Base-by-base conservation (phyloP, 352 stramenopile species). In the Pythium vanterpoolii region DNA sequence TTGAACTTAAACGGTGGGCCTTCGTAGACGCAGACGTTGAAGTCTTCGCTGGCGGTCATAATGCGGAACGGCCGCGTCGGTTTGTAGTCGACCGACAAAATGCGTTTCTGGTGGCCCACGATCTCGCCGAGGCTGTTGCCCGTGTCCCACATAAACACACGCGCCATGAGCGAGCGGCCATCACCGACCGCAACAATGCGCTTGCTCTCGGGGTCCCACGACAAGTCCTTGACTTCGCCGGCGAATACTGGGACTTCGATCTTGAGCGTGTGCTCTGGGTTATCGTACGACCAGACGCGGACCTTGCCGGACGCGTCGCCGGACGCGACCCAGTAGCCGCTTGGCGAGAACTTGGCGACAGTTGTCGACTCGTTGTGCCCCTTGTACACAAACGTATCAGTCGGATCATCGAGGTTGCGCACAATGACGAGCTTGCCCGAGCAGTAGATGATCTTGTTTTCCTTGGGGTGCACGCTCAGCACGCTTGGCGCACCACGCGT, bases 1-100 rank as follows among this genome's bases (percentile, higher is more conserved):
- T 98, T 92, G 65, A 98, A 91, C 72, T 97, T 95, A 77, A 99
- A 99, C 11, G 97, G 97, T 24, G 96, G 96, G 19, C 96, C 96
- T 66, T 96, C 82, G 68, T 94, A 97, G 63, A 99, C 97, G 39
- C 96, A 90, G 13, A 97, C 82, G 50, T 96, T 97, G 18, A 96
- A 96, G 79, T 99, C 97, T 64, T 99, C 96, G 46, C 84, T 95
- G 11, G 83, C 92, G 8, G 93, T 99, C 53, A 97, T 93, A 65
- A 99, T 92, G 39, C 94, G 88, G 74, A 98, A 98, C 21, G 97
- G 96, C 21, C 95, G 83, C 56, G 78, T 84, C 3, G 90, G 97
- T 54, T 97, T 93, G 76, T 98, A 98, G 47, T 96, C 89, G 44
- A 95, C 81, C 39, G 87, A 96, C 28, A 95, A 72, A 28, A 96